A percentile compares a stretch with the other conserved stretches of the same genome.
These are phyloP conservation scores for Rheum nobile DNA, from an alignment of 148 eudicot genomes.

Conservation along the genomic window DNA sequence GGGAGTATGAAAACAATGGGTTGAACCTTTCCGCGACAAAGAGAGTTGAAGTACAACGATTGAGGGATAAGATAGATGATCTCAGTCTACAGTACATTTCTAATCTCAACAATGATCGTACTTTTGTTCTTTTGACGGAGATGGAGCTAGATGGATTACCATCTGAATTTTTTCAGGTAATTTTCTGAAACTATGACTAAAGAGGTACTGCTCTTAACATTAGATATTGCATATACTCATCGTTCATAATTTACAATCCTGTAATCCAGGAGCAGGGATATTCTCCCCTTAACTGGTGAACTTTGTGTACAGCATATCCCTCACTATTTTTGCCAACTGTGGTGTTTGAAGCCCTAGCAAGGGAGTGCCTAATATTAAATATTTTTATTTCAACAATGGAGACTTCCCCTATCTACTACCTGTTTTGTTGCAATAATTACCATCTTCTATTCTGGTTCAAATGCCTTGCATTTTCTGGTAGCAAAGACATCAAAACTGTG, in stretches of 20 bases:
- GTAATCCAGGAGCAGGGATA: not conserved
- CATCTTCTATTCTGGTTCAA: not conserved
- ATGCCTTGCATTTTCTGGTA: not conserved
- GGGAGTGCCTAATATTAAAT: not conserved
- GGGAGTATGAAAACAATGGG: constrained; percentile 85
- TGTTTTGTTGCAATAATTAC: not conserved
- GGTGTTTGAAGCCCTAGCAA: not conserved
- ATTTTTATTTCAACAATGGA: not conserved
- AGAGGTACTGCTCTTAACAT: not conserved
- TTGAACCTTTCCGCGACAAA: constrained; percentile 66
- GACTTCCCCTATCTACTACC: not conserved
- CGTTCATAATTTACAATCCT: not conserved
- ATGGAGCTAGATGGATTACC: constrained; percentile 82
- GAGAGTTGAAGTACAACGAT: constrained; percentile 70
- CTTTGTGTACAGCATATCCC: not conserved
- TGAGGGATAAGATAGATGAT: constrained; percentile 67
- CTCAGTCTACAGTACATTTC: constrained; percentile 60
- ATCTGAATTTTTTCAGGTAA: constrained; percentile 67
- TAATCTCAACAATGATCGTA: constrained; percentile 61
- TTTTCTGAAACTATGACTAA: not conserved
- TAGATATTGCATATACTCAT: not conserved
- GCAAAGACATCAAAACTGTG: not conserved
- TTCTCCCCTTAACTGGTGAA: not conserved
- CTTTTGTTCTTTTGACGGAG: constrained; percentile 49
- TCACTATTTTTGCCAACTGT: not conserved